These are phyloP conservation scores for Neoascochyta sp. DNA, from an alignment of 2,329 filamentous ascomycete genomes.

Conservation along the genomic window DNA sequence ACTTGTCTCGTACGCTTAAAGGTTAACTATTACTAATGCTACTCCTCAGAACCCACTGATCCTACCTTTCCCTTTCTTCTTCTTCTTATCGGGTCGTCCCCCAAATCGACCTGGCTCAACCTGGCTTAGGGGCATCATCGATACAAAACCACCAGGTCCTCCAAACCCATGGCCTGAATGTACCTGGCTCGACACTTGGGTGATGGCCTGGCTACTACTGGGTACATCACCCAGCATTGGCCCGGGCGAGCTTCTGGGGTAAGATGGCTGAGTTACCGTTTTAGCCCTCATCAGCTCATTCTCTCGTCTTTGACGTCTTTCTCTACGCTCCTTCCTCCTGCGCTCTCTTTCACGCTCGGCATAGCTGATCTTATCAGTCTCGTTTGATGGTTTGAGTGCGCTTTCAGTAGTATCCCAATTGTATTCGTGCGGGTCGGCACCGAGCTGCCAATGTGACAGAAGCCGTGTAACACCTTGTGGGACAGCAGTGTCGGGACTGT, in stretches of 20 bases:
- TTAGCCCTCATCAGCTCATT: slow-evolving; percentile 22
- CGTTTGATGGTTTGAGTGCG: slow-evolving; percentile 22
- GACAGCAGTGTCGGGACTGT: no score
- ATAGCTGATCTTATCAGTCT: slow-evolving; percentile 34
- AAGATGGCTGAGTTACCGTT: slow-evolving; percentile 18
- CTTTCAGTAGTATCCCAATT: slow-evolving; percentile 40
- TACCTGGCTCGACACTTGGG: slow-evolving; percentile 12
- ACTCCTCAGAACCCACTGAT: slow-evolving; percentile 33
- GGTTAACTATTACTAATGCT: no score
- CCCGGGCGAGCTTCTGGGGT: slow-evolving; percentile 28
- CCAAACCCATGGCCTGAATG: slow-evolving; percentile 5
- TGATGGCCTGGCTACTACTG: slow-evolving; percentile 24
- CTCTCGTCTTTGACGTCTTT: slow-evolving; percentile 42
- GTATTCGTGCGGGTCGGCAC: slow-evolving; percentile 39
- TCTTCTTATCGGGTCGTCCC: slow-evolving; percentile 31
- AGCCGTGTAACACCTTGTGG: slow-evolving; percentile 35
- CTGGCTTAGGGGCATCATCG: slow-evolving; percentile 24
- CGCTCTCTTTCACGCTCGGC: slow-evolving; percentile 37
- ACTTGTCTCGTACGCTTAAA: no score
- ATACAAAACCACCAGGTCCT: slow-evolving; percentile 6
- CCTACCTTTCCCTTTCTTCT: slow-evolving; percentile 34
- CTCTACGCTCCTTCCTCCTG: slow-evolving; percentile 40
- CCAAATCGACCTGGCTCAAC: slow-evolving; percentile 36
- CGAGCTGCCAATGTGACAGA: slow-evolving; percentile 43
- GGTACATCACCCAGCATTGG: slow-evolving; percentile 16